Base-by-base conservation (phyloP, 139 green algal genomes). In the Chlamydomonas urium region DNA sequence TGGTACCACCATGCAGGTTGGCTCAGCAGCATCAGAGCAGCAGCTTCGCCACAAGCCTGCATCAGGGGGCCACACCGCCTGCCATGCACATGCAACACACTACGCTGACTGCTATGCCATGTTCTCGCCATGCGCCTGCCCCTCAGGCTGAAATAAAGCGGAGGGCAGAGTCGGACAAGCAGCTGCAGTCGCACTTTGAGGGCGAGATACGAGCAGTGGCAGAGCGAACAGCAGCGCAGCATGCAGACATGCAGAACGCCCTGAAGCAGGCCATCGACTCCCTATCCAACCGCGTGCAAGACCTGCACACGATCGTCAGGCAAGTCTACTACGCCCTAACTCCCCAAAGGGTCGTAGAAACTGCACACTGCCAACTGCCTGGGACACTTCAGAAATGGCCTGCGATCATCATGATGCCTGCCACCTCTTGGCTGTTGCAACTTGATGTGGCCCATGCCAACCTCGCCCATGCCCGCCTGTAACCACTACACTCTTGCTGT, bases 121-220 rank as follows among this genome's bases (percentile, higher is more conserved):
- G n/a, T n/a, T n/a, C n/a, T n/a, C n/a, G n/a, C n/a, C n/a, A n/a
- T n/a, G n/a, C n/a, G n/a, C n/a, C 31, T 38, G 35, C 31, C 26
- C 28, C 23, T 50, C 8, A 73, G 66, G 42, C 66, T 47, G 84
- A 91, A 69, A 65, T 88, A 1, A 87, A 87, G 81, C 78, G 88
- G 0, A 68, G 84, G 3, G 66, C 84, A 3, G 86, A 93, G 72
- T 71, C 79, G 14, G 84, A 90, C 75, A 84, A 84, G 37, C 79
- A 88, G 73, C 60, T 90, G 33, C 87, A 91, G 45, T 33, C 53
- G 0, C 76, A 87, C 76, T 86, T 93, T 68, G 86, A 89, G 38
- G 38, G 63, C 31, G 63, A 57, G 37, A 33, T 71, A 34, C 63
- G 14, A 45, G n/a, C 37, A 23, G 38, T 67, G 60, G 63, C 63